Percentiles rank a stretch among this genome's conserved stretches.
Evolutionary conservation across 129 eudicot genomes (phyloP).

Genomic region (Pulicaria dysenterica): DNA sequence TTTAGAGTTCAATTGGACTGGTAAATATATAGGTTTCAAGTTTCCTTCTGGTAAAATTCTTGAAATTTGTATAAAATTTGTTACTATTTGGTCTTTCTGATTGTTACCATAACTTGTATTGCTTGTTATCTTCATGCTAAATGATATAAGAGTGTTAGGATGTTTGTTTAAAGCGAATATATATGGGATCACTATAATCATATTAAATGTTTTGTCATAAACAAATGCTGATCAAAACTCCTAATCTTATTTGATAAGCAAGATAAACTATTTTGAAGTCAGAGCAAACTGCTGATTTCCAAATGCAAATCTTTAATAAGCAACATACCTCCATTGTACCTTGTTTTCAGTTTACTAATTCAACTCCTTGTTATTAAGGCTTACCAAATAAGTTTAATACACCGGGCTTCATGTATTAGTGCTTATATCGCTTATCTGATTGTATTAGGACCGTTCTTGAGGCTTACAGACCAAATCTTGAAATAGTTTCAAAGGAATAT

Average conservation of each 20-base stretch:
- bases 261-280: no score
- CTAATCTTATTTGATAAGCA: no score
- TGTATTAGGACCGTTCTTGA: background rate
- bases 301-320: no score
- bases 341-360: no score
- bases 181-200: no score
- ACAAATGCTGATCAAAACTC: no score
- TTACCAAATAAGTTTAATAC: no score
- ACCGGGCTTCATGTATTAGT: no score
- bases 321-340: no score
- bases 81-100: background rate
- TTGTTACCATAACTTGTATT: background rate
- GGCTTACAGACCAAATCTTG: background rate
- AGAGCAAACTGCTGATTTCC: no score
- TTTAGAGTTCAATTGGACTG: background rate
- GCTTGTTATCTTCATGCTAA: constrained; percentile 14
- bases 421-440: background rate
- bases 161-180: background rate
- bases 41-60: constrained; percentile 2
- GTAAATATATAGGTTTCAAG: background rate
- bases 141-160: background rate
- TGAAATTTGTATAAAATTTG: background rate
- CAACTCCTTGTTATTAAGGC: no score
- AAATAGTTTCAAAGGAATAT: background rate
- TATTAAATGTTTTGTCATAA: no score